Conservation (phyloP, 2,329 filamentous ascomycete species). For the Pseudofabraea citricarpa region DNA sequence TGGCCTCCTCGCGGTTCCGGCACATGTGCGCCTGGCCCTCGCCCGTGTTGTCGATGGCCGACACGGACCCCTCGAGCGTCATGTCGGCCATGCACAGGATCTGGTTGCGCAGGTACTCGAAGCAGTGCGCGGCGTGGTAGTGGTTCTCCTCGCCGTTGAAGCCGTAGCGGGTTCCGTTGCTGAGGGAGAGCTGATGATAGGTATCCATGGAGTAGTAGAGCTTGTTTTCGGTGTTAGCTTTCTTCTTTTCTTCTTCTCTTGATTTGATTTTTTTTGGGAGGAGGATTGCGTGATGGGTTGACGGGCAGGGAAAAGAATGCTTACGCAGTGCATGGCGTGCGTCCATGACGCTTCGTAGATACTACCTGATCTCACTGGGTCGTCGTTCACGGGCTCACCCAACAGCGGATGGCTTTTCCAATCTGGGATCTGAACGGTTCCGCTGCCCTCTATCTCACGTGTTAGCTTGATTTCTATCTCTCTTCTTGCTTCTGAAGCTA, state of each 20-base stretch:
- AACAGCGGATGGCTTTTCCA: constrained; percentile 26
- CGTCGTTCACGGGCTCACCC: constrained; percentile 26
- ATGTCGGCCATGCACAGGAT: constrained; percentile 30
- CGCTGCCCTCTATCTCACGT: too few species aligned
- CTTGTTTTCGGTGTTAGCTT: too few species aligned
- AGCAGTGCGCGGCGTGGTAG: constrained; percentile 27
- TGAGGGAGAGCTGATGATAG: constrained; percentile 28
- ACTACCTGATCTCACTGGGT: constrained; percentile 25
- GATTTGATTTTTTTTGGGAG: too few species aligned
- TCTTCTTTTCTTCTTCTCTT: too few species aligned
- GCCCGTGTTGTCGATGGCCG: constrained; percentile 20
- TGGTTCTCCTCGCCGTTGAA: constrained; percentile 23
- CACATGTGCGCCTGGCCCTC: constrained; percentile 28
- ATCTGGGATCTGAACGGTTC: constrained; percentile 26
- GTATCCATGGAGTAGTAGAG: constrained; percentile 28
- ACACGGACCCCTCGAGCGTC: constrained; percentile 27
- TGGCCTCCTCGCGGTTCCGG: constrained; percentile 25
- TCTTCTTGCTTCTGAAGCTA: too few species aligned
- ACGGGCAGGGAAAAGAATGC: too few species aligned
- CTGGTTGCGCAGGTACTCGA: constrained; percentile 28
- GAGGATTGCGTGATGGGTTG: too few species aligned
- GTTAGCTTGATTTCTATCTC: too few species aligned
- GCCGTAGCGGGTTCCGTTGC: constrained; percentile 18
- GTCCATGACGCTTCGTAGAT: constrained; percentile 30
- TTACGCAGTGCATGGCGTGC: constrained; percentile 29